Evolutionary conservation across 1,139 yeast species (phyloP).

Genomic region (Debaryomycetaceae sp.): DNA sequence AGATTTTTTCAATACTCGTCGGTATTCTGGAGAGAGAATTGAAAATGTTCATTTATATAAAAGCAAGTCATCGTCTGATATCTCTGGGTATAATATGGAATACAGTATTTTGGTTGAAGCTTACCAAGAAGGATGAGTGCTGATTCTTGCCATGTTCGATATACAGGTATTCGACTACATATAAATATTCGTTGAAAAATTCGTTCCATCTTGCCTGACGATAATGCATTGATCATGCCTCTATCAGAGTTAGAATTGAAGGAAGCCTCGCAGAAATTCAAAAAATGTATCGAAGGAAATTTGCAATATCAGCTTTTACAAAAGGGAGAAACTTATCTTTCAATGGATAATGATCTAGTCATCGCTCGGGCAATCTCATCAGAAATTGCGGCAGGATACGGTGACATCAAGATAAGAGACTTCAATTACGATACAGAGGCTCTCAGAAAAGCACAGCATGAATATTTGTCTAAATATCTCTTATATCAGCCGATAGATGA

Average conservation of each 20-base stretch:
- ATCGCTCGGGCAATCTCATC: conserved; percentile 3
- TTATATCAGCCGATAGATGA: conserved; percentile 36
- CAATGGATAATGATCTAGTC: conserved; percentile 4
- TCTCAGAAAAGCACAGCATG: conserved; percentile 30
- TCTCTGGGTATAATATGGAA: no score
- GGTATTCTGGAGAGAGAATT: no score
- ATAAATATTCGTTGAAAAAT: no score
- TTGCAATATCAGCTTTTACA: conserved; percentile 1
- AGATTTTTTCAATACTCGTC: no score
- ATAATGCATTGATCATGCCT: background rate
- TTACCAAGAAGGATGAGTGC: no score
- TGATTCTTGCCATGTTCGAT: no score
- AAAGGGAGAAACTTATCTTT: conserved; percentile 4
- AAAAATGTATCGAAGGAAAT: background rate
- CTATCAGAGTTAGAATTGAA: background rate
- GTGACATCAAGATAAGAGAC: conserved; percentile 25
- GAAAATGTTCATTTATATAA: no score
- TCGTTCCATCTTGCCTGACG: no score
- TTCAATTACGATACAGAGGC: conserved; percentile 20
- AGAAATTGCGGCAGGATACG: conserved; percentile 19
- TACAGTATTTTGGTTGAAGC: no score
- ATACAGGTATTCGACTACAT: no score
- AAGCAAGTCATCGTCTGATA: no score
- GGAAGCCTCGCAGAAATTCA: background rate
- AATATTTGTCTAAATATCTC: conserved; percentile 36